Evolutionary conservation across 495 filamentous ascomycete species (phyloP), one percentile per base, ranked within the genome.

Genomic region (Bryoglossum gracile): DNA sequence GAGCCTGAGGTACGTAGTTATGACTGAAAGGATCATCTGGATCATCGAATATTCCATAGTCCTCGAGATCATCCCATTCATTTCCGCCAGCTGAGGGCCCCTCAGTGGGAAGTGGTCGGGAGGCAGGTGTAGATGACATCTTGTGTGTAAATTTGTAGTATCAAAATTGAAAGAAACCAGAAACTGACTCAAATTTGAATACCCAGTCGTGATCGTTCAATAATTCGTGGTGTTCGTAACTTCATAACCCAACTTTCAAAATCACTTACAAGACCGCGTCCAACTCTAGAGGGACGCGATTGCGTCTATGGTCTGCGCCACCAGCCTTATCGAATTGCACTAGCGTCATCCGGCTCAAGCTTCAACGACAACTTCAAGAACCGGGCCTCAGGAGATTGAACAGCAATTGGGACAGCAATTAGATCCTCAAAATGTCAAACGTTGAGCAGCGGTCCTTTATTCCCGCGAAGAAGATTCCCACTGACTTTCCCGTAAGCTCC

Each of bases 401-500:
- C 46, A 19, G 28, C 53, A 54, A 60, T 56, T 60, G 53, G 50
- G 41, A 39, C 46, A 43, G 44, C 51, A 55, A 68, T 65, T 65
- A 56, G 51, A 51, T 46, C 46, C 48, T 48, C 56, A 74, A 62
- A 33, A 87, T 84, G 82, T 75, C 82, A 55, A 77, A 70, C 62
- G 62, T 75, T 51, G 65, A 73, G 34, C 69, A 71, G 56, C 68
- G 73, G 62, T 73, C 76, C 24, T 78, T 81, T 60, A 77, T 89
- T 48, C 85, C 87, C 25, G 80, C 86, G 56, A 89, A 89, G 72
- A 74, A 74, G 60, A 64, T 84, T 51, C 70, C 78, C 58, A 84
- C 86, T 41, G 80, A 89, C 16, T 95, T 82, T 65, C 89, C 88
- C 40, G 90, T 94, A 72, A 56, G 80, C 73, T 1, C 37, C 22